Evolutionary conservation across 257 asterid species (phyloP).

Genomic region (Ehretia macrophylla): DNA sequence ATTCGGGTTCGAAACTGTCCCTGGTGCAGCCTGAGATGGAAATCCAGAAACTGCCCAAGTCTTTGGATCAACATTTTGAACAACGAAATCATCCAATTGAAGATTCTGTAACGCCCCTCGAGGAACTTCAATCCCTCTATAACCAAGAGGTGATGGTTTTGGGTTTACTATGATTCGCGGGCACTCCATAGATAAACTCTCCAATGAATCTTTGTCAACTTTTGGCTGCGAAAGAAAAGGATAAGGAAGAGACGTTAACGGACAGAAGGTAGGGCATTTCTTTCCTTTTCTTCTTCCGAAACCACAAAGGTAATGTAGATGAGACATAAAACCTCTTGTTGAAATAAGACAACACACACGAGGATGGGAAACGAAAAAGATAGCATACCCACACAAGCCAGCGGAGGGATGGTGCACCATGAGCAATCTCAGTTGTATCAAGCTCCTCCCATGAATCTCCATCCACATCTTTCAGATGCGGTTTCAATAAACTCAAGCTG

Average conservation of each 20-base stretch:
- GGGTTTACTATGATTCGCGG: slow-evolving; percentile 83
- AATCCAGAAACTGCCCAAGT: slow-evolving; percentile 69
- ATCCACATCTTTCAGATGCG: slow-evolving; percentile 46
- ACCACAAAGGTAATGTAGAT: too few species aligned
- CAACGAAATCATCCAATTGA: slow-evolving; percentile 57
- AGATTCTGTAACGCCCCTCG: slow-evolving; percentile 52
- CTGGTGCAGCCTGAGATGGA: slow-evolving; percentile 14
- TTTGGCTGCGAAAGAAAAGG: slow-evolving; percentile 50
- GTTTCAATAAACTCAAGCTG: slow-evolving; percentile 62
- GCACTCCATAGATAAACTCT: slow-evolving; percentile 58
- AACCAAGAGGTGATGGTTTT: slow-evolving; percentile 59
- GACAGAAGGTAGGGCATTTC: neutral
- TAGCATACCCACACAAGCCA: slow-evolving; percentile 93
- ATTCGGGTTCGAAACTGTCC: slow-evolving; percentile 24
- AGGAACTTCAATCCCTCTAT: slow-evolving; percentile 63
- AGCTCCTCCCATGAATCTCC: slow-evolving; percentile 99
- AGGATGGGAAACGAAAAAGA: too few species aligned
- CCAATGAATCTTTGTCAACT: slow-evolving; percentile 64
- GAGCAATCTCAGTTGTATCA: slow-evolving; percentile 51
- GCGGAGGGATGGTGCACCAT: slow-evolving; percentile 65
- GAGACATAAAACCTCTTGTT: too few species aligned
- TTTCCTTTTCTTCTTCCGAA: neutral
- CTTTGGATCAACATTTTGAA: slow-evolving; percentile 63
- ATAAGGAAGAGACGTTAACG: neutral
- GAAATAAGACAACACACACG: too few species aligned